Percentiles rank a stretch among this genome's conserved stretches.
Conservation (phyloP, 495 filamentous ascomycete genomes). For the Umbilicaria muhlenbergii region DNA sequence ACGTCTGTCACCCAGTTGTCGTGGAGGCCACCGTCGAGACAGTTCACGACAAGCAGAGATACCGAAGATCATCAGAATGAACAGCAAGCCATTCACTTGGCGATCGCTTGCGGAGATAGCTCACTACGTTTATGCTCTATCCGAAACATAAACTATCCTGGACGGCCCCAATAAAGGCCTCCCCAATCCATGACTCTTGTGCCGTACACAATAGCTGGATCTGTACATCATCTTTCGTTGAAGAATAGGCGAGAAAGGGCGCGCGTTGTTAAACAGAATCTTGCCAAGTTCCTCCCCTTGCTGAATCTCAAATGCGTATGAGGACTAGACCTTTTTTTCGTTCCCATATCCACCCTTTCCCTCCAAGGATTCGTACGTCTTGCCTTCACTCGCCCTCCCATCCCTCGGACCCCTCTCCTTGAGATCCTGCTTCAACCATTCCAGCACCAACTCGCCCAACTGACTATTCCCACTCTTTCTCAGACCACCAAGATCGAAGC, state of each 20-base stretch:
- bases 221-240: neutral
- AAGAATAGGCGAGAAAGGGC: neutral
- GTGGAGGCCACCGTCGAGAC: conserved; percentile 46
- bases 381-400: conserved; percentile 43
- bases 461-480: conserved; percentile 49
- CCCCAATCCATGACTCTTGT: no score
- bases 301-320: neutral
- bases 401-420: conserved; percentile 63
- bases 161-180: conserved; percentile 1
- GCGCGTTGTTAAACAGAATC: no score
- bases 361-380: conserved; percentile 47
- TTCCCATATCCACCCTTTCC: conserved; percentile 73
- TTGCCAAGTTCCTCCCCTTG: neutral
- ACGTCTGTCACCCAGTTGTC: conserved; percentile 58
- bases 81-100: conserved; percentile 35
- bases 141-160: neutral
- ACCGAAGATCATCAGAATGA: conserved; percentile 7
- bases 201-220: conserved; percentile 3
- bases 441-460: conserved; percentile 70
- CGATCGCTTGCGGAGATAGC: conserved; percentile 69
- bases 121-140: conserved; percentile 55
- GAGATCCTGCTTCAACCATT: conserved; percentile 77
- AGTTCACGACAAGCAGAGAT: neutral
- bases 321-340: conserved; percentile 36
- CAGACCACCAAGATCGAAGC: conserved; percentile 29